Percentiles rank a stretch among this genome's conserved stretches.
phyloP scores from a whole-genome alignment of 1,284 basidiomycete genomes.

The Malassezia furfur region DNA sequence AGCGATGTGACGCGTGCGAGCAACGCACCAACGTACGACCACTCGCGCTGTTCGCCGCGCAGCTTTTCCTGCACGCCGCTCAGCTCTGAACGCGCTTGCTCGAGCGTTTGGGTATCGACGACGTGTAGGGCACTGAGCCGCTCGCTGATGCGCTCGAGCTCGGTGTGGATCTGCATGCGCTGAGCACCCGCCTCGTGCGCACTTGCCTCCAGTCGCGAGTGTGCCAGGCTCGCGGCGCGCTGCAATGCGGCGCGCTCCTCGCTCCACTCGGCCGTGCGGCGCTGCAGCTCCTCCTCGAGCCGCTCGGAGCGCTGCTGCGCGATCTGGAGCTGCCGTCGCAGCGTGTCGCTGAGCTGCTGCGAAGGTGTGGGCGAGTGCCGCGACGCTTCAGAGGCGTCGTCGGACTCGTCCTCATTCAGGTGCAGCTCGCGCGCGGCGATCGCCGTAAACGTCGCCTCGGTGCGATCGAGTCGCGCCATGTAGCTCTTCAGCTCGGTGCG shows the following conservation, averaged over 20 bases:
- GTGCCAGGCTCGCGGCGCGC: not conserved
- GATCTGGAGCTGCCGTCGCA: slow-evolving; percentile 5
- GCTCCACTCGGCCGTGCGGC: not conserved
- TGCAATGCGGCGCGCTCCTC: slow-evolving; percentile 1
- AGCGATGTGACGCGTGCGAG: not conserved
- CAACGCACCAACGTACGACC: not conserved
- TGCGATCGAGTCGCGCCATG: not conserved
- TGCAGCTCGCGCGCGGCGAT: slow-evolving; percentile 1
- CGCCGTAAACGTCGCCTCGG: not conserved
- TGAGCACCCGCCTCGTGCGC: not conserved
- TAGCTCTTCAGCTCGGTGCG: not conserved
- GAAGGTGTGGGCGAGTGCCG: not conserved
- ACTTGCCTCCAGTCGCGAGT: not conserved
- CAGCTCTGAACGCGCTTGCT: not conserved
- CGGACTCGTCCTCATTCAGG: not conserved
- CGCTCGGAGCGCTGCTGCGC: slow-evolving; percentile 5
- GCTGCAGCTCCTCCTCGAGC: slow-evolving; percentile 5
- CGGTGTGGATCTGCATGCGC: not conserved
- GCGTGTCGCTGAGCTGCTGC: not conserved
- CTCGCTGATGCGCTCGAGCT: not conserved
- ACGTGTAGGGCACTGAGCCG: not conserved
- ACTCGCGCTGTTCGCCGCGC: not conserved
- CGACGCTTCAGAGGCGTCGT: not conserved
- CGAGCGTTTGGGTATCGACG: not conserved
- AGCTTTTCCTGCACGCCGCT: not conserved